Evolutionary conservation across 208 protist species (phyloP).

Genomic region (Trypanosoma caninum): DNA sequence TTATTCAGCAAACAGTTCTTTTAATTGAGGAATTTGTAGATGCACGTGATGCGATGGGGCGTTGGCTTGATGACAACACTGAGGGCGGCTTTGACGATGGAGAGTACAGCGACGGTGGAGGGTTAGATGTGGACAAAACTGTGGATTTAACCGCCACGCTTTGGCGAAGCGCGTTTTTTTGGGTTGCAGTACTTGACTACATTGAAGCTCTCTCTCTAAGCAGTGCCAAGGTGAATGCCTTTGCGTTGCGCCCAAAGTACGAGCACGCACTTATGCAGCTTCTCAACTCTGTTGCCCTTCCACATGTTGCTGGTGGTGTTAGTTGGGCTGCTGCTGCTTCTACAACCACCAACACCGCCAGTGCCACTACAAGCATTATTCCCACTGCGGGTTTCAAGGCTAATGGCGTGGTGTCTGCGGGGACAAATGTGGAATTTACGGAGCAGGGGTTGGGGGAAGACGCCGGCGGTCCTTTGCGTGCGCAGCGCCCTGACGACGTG

Average conservation of each 20-base stretch:
- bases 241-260: constrained; percentile 60
- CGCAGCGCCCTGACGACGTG: background rate
- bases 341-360: background rate
- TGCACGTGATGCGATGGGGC: constrained; percentile 35
- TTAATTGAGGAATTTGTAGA: constrained; percentile 78
- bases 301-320: background rate
- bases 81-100: constrained; percentile 16
- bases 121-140: constrained; percentile 1
- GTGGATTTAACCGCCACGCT: constrained; percentile 12
- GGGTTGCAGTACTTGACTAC: constrained; percentile 68
- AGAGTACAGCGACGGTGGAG: constrained; percentile 20
- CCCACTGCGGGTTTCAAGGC: background rate
- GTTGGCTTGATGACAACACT: constrained; percentile 30
- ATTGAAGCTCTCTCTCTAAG: constrained; percentile 56
- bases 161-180: constrained; percentile 60
- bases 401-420: too few relatives aligned
- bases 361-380: background rate
- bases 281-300: constrained; percentile 37
- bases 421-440: background rate
- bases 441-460: background rate
- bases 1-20: constrained; percentile 54
- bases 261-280: constrained; percentile 67
- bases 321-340: background rate
- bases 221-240: constrained; percentile 53
- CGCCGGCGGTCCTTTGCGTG: background rate